Conservation (phyloP, 345 rosid genomes). For the Limnanthes douglasii region DNA sequence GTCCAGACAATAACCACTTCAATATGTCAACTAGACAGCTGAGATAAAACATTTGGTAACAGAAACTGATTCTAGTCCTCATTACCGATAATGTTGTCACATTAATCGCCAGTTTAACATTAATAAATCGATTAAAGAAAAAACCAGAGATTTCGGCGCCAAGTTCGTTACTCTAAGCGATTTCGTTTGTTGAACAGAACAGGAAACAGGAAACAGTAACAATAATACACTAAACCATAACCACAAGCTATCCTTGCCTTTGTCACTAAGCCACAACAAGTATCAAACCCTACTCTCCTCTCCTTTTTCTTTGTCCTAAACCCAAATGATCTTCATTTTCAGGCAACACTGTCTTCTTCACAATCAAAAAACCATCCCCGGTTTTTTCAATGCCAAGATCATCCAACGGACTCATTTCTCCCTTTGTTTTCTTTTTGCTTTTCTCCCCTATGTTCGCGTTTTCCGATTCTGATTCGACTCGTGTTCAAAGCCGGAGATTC, state of each 20-base stretch:
- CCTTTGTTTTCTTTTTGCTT: conserved; percentile 17
- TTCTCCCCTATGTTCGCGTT: conserved; percentile 10
- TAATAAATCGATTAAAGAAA: no score
- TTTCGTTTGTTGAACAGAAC: conserved; percentile 5
- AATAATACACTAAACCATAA: conserved; percentile 11
- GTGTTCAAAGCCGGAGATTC: conserved; percentile 9
- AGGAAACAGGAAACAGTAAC: conserved; percentile 1
- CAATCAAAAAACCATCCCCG: not conserved
- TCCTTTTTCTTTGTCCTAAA: conserved; percentile 4
- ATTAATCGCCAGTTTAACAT: no score
- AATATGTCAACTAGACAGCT: no score
- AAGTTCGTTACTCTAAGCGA: conserved; percentile 7
- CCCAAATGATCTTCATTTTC: conserved; percentile 7
- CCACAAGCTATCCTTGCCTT: conserved; percentile 63
- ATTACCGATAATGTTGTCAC: no score
- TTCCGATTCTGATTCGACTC: conserved; percentile 9
- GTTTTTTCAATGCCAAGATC: conserved; percentile 11
- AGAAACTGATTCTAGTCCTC: no score
- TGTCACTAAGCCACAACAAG: conserved; percentile 23
- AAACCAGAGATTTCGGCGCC: conserved; percentile 10
- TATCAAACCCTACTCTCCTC: conserved; percentile 1
- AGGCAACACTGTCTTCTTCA: conserved; percentile 5
- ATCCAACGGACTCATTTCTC: conserved; percentile 10
- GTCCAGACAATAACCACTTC: no score
- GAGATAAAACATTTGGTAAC: no score